These are phyloP conservation scores for Candida oleophila DNA, from an alignment of 805 yeast species.

Conservation along the genomic window DNA sequence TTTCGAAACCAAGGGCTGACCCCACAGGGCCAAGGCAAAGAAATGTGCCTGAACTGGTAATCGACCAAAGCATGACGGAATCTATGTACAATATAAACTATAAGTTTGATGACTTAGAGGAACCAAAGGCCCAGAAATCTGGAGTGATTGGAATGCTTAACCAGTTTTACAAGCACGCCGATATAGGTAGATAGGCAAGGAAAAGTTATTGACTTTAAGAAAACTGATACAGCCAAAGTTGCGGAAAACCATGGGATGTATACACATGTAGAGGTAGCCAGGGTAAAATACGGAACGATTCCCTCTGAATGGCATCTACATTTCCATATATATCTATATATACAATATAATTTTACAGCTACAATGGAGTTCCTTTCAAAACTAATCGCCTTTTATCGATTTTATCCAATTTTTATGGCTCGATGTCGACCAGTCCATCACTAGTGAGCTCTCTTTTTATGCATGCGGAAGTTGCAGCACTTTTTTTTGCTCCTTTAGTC, in stretches of 20 bases:
- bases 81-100: conserved; percentile 28
- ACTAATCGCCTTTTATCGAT: too few species aligned
- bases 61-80: conserved; percentile 16
- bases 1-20: not conserved
- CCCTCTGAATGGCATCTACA: too few species aligned
- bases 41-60: not conserved
- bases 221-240: not conserved
- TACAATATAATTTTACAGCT: not conserved
- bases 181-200: conserved; percentile 22
- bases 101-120: conserved; percentile 18
- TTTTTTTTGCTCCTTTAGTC: not conserved
- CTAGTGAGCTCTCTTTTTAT: too few species aligned
- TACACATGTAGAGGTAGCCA: too few species aligned
- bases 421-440: too few species aligned
- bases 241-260: too few species aligned
- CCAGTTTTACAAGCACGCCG: conserved; percentile 64
- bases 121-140: conserved; percentile 28
- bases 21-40: not conserved
- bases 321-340: too few species aligned
- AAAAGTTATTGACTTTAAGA: not conserved
- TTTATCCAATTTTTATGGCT: too few species aligned
- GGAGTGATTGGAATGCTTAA: conserved; percentile 82
- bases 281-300: too few species aligned
- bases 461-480: too few species aligned
- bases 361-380: too few species aligned